Base-by-base conservation (phyloP, 2,329 filamentous ascomycete species). In the Monilinia vaccinii-corymbosi region DNA sequence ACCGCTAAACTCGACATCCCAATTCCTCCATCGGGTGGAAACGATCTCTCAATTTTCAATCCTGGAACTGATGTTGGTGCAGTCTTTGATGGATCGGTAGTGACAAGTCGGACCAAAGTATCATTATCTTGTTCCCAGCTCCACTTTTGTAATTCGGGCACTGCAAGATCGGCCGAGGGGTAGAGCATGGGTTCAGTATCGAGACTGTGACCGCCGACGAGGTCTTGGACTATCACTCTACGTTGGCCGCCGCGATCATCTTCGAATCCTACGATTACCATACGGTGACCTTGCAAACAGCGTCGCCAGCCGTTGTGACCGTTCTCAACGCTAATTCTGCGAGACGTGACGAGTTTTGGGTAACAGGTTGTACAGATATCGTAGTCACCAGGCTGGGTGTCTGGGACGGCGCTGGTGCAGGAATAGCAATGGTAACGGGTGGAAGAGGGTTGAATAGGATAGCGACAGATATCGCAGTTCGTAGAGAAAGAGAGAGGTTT, bases 311-410 rank as follows among this genome's bases (percentile, higher is more conserved):
- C 92, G 13, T 79, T 79, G 5, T 84, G 79, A 0, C 92, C 91
- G 65, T 96, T 91, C 62, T 92, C 87, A 21, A 78, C 76, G 59
- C 83, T 85, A 63, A 97, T 85, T 49, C 83, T 83, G 10, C 82
- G 80, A 0, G 80, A 79, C 2, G 78, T 74, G 1, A 88, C 81
- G 9, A 92, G 78, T 50, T 80, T 81, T 53, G 80, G 75, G 72
- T 97, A 97, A 77, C 92, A 97, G 4, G 80, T 77, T 21, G 79
- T 79, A 74, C 92, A 97, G 51, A 96, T 82, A 67, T 97, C 90
- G 72, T 94, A 96, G 71, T 95, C 88, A n/a, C 91, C 91, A 2
- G 67, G 74, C 28, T 75, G 69, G 5, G 77, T 75, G 34, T 81
- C 77, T 0, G 76, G 68, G 3, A 79, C 72, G 4, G 77, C 74